A percentile compares a stretch with the other conserved stretches of the same genome.
Conservation (phyloP, 352 stramenopile genomes). For the Pythium brassicae region DNA sequence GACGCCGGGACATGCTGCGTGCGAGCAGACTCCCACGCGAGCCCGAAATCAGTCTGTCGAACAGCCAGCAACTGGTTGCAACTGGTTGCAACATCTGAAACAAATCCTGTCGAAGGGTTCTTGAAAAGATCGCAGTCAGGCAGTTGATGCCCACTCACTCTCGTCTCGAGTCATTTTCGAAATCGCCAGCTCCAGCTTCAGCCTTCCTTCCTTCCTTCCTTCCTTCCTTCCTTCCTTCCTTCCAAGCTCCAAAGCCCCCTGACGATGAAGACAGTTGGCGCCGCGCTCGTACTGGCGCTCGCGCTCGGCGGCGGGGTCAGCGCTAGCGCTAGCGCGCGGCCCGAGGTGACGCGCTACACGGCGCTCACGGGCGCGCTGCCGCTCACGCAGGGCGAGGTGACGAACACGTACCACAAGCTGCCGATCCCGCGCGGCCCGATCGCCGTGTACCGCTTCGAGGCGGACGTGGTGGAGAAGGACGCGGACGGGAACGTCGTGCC, state of each 20-base stretch:
- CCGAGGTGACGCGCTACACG: constrained; percentile 55
- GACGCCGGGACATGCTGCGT: too few species aligned
- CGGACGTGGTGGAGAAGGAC: constrained; percentile 67
- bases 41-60: too few species aligned
- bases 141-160: too few species aligned
- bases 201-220: too few species aligned
- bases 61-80: too few species aligned
- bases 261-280: constrained; percentile 6
- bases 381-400: constrained; percentile 67
- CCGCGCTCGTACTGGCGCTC: background rate
- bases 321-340: constrained; percentile 12
- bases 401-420: constrained; percentile 71
- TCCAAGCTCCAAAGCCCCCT: background rate
- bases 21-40: too few species aligned
- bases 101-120: too few species aligned
- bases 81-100: too few species aligned
- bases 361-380: constrained; percentile 57
- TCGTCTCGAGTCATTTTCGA: too few species aligned
- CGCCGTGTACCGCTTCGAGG: constrained; percentile 76
- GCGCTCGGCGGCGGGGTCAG: background rate
- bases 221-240: too few species aligned
- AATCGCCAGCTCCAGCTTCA: background rate
- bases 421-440: constrained; percentile 74
- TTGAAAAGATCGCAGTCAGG: too few species aligned
- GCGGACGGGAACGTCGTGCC: constrained; percentile 46